These are phyloP conservation scores for Didymella segeticola DNA, from an alignment of 2,329 filamentous ascomycete species.

Conservation along the genomic window DNA sequence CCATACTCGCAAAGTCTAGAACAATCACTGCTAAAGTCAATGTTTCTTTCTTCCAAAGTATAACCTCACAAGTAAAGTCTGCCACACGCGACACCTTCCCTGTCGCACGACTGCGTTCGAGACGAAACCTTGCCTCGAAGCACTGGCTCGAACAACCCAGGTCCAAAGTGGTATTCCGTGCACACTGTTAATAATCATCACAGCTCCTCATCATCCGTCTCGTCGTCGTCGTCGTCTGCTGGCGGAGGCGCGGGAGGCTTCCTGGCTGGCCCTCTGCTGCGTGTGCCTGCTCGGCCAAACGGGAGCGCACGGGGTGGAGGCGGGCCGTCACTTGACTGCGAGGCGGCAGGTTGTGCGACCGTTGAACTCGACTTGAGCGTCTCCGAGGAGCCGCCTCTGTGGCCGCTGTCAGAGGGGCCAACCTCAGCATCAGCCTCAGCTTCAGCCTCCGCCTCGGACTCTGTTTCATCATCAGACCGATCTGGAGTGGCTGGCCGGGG, in stretches of 20 bases:
- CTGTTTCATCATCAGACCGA: constrained; percentile 46
- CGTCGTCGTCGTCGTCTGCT: constrained; percentile 35
- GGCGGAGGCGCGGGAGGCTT: constrained; percentile 17
- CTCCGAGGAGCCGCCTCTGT: constrained; percentile 23
- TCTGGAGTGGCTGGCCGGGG: constrained; percentile 42
- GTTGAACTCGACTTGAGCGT: constrained; percentile 26
- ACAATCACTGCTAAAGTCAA: too few relatives aligned
- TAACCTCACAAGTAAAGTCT: too few relatives aligned
- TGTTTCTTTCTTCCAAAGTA: too few relatives aligned
- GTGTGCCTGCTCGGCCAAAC: constrained; percentile 36
- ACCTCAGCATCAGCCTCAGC: constrained; percentile 47
- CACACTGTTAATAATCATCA: too few relatives aligned
- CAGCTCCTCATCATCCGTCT: constrained; percentile 49
- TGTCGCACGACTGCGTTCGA: constrained; percentile 5
- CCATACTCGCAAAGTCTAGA: too few relatives aligned
- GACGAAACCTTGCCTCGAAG: neutral
- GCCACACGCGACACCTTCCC: constrained; percentile 4
- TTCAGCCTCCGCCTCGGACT: constrained; percentile 45
- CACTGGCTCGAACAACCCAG: neutral
- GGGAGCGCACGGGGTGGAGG: constrained; percentile 48
- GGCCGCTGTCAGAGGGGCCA: constrained; percentile 21
- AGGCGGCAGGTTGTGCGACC: constrained; percentile 22
- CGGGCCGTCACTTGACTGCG: constrained; percentile 18
- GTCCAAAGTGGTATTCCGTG: too few relatives aligned
- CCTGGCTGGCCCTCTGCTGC: constrained; percentile 25